Base-by-base conservation (phyloP, 225 moss, liverwort and hornwort species). In the Anthoceros angustus region DNA sequence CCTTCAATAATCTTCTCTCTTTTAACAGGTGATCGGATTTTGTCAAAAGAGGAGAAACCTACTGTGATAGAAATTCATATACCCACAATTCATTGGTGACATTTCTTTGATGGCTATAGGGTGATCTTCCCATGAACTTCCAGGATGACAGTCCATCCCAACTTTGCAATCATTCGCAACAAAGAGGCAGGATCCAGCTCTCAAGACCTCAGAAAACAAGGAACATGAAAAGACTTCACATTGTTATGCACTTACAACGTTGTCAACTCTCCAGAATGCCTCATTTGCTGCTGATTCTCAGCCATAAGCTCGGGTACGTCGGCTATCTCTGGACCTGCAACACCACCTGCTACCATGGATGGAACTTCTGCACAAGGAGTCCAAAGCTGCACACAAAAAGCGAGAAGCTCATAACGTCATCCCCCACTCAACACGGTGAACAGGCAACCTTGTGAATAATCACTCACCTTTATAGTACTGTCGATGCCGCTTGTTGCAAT, bases 401-500 rank as follows among this genome's bases (percentile, higher is more conserved):
- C 3, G 42, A 6, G 64, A 39, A 61, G 40, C 2, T 10, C 16
- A 48, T 21, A 26, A 21, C 14, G 25, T 61, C 20, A 46, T 65
- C 25, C 25, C 25, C 55, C 14, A 43, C 3, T 40, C 11, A 69
- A 23, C 39, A 62, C 5, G 39, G 9, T 0, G 23, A 11, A 66
- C 9, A 39, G 21, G 9, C 63, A 14, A 38, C 21, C 39, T 23
- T 38, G 39, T 55, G 16, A 21, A 15, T 55, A 4, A 55, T 43
- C 46, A 16, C 43, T 64, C 71, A 98, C 98, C 88, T 98, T 98
- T 40, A 98, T 81, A 39, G 92, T 92, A 74, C 83, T 92, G 73
- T 98, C 98, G 68, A 98, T 89, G 63, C 98, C 98, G 65, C 98
- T 98, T 69, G 98, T 92, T 66, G 89, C 98, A 65, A 98, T 69